Percentiles rank a stretch among this genome's conserved stretches.
Conservation (phyloP, 2,329 filamentous ascomycete species). For the Bisporella sp. region DNA sequence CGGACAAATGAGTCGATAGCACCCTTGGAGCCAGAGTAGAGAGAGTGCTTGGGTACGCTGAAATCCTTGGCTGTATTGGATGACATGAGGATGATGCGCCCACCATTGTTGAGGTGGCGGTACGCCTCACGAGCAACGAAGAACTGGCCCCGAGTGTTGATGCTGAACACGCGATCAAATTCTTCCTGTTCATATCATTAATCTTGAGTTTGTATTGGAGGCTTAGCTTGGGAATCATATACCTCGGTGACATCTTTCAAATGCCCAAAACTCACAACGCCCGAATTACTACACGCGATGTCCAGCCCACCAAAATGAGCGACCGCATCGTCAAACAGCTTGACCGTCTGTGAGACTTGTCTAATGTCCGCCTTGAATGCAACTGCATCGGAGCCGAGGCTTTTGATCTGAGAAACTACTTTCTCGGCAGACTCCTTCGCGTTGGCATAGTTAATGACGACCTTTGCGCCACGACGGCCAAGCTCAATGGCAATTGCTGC, state of each 20-base stretch:
- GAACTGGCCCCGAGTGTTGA: not conserved
- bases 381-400: not conserved
- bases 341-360: not conserved
- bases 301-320: not conserved
- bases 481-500: slow-evolving; percentile 60
- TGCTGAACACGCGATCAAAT: not conserved
- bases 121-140: not conserved
- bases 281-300: not conserved
- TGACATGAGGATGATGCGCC: not conserved
- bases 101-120: not conserved
- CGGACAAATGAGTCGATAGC: slow-evolving; percentile 70
- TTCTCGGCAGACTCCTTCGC: not conserved
- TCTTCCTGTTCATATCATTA: not conserved
- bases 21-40: slow-evolving; percentile 70
- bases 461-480: slow-evolving; percentile 53
- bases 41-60: slow-evolving; percentile 42
- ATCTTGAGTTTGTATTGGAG: no score
- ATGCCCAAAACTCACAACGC: not conserved
- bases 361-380: not conserved
- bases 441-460: slow-evolving; percentile 23
- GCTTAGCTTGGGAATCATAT: no score
- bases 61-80: not conserved
- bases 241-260: not conserved
- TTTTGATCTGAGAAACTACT: not conserved
- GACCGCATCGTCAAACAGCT: not conserved